Percentiles rank a stretch among this genome's conserved stretches.
phyloP scores from a whole-genome alignment of 2,329 filamentous ascomycete genomes.

The Cryphonectria nitschkei region DNA sequence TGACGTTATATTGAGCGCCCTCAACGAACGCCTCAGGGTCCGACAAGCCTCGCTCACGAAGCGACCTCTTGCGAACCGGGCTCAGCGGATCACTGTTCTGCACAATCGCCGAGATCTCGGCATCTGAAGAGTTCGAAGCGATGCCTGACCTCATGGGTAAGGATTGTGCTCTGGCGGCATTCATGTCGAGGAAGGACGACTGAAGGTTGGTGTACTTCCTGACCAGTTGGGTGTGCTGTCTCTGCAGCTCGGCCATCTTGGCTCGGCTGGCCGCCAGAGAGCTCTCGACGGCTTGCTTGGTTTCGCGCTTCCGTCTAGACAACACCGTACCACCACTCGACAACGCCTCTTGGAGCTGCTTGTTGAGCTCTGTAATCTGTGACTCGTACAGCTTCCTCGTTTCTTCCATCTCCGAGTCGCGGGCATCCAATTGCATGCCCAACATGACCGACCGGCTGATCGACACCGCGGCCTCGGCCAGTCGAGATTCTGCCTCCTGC shows the following conservation, averaged over 20 bases:
- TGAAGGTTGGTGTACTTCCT: conserved; percentile 58
- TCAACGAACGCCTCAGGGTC: conserved; percentile 46
- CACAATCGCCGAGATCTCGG: conserved; percentile 42
- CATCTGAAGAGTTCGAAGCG: conserved; percentile 37
- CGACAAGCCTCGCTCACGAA: conserved; percentile 45
- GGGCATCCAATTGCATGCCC: conserved; percentile 58
- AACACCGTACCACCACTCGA: conserved; percentile 29
- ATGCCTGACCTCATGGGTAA: conserved; percentile 24
- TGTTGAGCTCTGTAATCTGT: conserved; percentile 53
- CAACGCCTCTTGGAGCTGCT: conserved; percentile 47
- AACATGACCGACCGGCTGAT: conserved; percentile 63
- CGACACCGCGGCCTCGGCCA: conserved; percentile 61
- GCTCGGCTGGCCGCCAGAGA: conserved; percentile 55
- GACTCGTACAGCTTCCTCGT: conserved; percentile 49
- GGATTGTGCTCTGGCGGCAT: conserved; percentile 29
- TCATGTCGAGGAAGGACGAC: conserved; percentile 53
- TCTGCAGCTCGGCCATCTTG: conserved; percentile 58
- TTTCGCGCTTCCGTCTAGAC: conserved; percentile 33
- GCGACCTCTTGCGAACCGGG: conserved; percentile 44
- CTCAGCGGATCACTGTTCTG: conserved; percentile 37
- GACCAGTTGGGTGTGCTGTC: conserved; percentile 53
- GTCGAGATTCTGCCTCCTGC: conserved; percentile 58
- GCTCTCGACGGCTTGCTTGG: conserved; percentile 46
- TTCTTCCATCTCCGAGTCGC: conserved; percentile 51
- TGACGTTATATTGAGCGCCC: conserved; percentile 47